These are phyloP conservation scores for Agaricus sinodeliciosus DNA, from an alignment of 768 basidiomycete species.

Conservation along the genomic window DNA sequence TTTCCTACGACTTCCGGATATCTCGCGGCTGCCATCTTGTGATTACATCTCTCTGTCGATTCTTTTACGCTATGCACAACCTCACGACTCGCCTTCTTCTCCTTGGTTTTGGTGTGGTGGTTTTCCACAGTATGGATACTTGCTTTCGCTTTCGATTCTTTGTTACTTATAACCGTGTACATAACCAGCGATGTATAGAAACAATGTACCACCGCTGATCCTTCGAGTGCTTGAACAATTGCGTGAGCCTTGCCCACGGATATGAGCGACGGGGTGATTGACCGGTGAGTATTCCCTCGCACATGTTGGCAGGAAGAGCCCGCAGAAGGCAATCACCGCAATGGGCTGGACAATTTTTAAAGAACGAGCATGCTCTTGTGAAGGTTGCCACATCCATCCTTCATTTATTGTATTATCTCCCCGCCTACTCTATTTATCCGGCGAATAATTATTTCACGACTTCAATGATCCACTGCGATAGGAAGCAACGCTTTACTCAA, in stretches of 20 bases:
- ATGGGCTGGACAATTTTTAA: conserved; percentile 28
- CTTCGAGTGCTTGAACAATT: neutral
- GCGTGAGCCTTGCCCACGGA: conserved; percentile 19
- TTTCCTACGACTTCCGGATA: conserved; percentile 20
- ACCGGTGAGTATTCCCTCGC: neutral
- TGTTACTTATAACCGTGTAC: conserved; percentile 30
- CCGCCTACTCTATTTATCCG: conserved; percentile 5
- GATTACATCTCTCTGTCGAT: conserved; percentile 10
- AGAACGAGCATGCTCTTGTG: conserved; percentile 16
- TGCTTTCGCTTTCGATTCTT: conserved; percentile 23
- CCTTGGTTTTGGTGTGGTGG: conserved; percentile 23
- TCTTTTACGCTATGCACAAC: conserved; percentile 11
- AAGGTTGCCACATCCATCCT: conserved; percentile 5
- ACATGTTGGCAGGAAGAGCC: conserved; percentile 19
- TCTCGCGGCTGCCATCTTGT: conserved; percentile 19
- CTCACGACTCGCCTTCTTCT: conserved; percentile 16
- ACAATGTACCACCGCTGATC: conserved; percentile 20
- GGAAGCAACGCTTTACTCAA: conserved; percentile 23
- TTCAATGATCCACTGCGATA: conserved; percentile 18
- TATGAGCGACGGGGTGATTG: conserved; percentile 12
- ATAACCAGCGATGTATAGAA: conserved; percentile 23
- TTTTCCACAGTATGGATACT: conserved; percentile 17
- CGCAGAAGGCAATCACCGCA: conserved; percentile 21
- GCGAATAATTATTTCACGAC: conserved; percentile 17
- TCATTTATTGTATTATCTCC: conserved; percentile 5